These are phyloP conservation scores for Hymenoscyphus repandus DNA, from an alignment of 2,329 filamentous ascomycete genomes.

Conservation along the genomic window DNA sequence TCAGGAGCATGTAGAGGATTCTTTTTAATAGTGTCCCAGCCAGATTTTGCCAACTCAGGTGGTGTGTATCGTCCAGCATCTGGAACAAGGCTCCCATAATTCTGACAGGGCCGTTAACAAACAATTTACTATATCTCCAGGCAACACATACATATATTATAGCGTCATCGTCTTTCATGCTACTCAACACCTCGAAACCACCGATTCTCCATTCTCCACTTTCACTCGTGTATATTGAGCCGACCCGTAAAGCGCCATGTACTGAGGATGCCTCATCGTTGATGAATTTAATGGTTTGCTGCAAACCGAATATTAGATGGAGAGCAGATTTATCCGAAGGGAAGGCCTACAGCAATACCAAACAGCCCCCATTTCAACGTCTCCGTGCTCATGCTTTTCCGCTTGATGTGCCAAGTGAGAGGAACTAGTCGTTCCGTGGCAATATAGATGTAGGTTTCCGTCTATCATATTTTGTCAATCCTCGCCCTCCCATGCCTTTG, in stretches of 20 bases:
- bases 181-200: conserved; percentile 90
- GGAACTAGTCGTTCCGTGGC: conserved; percentile 87
- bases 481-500: conserved; percentile 7
- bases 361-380: conserved; percentile 96
- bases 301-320: conserved; percentile 4
- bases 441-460: conserved; percentile 92
- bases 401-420: conserved; percentile 81
- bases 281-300: conserved; percentile 92
- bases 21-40: conserved; percentile 89
- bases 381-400: conserved; percentile 82
- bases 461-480: conserved; percentile 46
- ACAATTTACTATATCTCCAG: conserved; percentile 2
- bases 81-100: conserved; percentile 79
- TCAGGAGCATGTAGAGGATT: conserved; percentile 78
- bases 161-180: conserved; percentile 91
- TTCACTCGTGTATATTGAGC: conserved; percentile 87
- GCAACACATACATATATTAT: conserved; percentile 67
- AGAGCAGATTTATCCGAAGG: background rate
- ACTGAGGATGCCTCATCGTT: conserved; percentile 90
- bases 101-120: conserved; percentile 41
- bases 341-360: conserved; percentile 65
- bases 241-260: conserved; percentile 79
- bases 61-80: conserved; percentile 80
- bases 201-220: conserved; percentile 97
- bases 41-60: conserved; percentile 76